Base-by-base conservation (phyloP, 2,329 filamentous ascomycete genomes). In the Chaetothyriales sp. region DNA sequence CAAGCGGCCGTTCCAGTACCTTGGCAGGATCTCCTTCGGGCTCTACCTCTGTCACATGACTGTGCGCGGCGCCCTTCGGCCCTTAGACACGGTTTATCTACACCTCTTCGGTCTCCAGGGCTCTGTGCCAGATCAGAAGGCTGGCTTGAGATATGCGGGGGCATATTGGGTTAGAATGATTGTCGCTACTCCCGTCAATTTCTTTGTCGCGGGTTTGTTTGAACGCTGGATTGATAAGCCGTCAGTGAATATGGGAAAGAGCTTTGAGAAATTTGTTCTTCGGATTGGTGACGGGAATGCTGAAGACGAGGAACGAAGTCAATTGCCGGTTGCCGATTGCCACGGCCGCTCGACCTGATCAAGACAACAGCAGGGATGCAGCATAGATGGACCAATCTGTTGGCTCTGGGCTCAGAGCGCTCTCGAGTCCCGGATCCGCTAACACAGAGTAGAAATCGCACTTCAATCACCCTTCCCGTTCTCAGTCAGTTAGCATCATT, bases 21-120 rank as follows among this genome's bases (percentile, higher is more conserved):
- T 84, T 1, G 81, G 81, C 1, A 74, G 75, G 46, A 72, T 83
- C 51, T 82, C 78, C 0, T 85, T 76, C 61, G 70, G 77, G 1
- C 67, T 84, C 10, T 85, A 84, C 64, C 69, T 84, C 7, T 72
- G 83, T 8, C 81, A 85, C 18, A 18, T 50, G 19, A 28, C 25
- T 44, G 48, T 50, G n/a, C 29, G 29, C 29, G 29, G 29, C 29
- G 29, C 29, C 29, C 13, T 37, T 2, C 9, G 2, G 29, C 29
- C 29, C 4, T 2, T 37, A 5, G 29, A 37, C 8, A 7, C 29
- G 29, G 8, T 37, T 37, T 37, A 10, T 10, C 29, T 37, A 5
- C 29, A 10, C 29, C 29, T 37, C 13, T 37, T 37, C 8, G 29
- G 29, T 10, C 29, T 37, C 8, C 4, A 37, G 8, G 29, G 29